A percentile compares a stretch with the other conserved stretches of the same genome.
These are phyloP conservation scores for Biscogniauxia sp. DNA, from an alignment of 2,329 filamentous ascomycete genomes.

Conservation along the genomic window DNA sequence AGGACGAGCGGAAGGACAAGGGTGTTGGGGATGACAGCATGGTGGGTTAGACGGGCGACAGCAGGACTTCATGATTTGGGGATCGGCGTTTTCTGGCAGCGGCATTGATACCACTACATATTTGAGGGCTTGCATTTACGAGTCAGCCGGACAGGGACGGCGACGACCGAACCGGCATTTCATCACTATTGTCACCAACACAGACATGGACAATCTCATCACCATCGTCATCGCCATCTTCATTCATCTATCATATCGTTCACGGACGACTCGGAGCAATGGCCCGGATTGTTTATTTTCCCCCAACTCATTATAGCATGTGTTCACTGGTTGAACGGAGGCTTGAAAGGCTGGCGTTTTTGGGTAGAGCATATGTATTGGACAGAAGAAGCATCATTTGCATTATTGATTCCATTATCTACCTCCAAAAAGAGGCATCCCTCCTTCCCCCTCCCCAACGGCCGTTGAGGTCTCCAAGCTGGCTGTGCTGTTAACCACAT, in stretches of 20 bases:
- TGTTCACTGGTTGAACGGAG: conserved; percentile 24
- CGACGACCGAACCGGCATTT: conserved; percentile 7
- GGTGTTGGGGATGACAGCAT: conserved; percentile 29
- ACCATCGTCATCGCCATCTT: conserved; percentile 10
- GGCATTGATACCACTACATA: conserved; percentile 28
- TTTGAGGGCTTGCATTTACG: conserved; percentile 23
- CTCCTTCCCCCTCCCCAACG: background rate
- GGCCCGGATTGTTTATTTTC: background rate
- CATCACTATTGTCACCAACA: background rate
- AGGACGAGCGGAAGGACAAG: conserved; percentile 37
- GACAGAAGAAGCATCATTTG: background rate
- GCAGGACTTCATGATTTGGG: conserved; percentile 13
- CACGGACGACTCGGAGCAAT: background rate
- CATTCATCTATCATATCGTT: background rate
- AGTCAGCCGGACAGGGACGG: conserved; percentile 11
- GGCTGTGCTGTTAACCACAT: background rate
- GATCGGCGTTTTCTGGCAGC: conserved; percentile 23
- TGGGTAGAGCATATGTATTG: conserved; percentile 5
- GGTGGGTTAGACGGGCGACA: conserved; percentile 13
- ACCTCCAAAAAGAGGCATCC: background rate
- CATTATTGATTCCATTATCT: background rate
- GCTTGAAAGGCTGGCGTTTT: conserved; percentile 11
- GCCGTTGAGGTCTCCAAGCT: background rate
- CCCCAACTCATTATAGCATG: conserved; percentile 6
- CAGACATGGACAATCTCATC: background rate